Conservation (phyloP, 805 yeast species). For the Saccharomyces jurei region DNA sequence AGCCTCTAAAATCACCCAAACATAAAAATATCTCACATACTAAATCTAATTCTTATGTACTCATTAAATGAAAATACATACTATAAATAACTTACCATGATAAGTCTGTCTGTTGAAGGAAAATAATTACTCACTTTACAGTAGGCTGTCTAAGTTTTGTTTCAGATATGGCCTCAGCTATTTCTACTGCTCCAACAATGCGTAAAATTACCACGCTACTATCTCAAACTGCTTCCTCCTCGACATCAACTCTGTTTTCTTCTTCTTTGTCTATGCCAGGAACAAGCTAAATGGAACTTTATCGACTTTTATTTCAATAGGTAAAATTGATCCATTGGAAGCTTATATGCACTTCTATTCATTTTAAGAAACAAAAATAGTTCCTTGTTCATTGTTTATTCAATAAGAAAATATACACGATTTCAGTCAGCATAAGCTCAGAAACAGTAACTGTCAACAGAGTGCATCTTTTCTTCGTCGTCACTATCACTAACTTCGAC, state of each 20-base stretch:
- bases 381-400: conserved; percentile 27
- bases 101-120: no score
- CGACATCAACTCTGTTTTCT: conserved; percentile 13
- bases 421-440: background rate
- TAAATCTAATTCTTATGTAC: no score
- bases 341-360: conserved; percentile 26
- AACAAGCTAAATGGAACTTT: conserved; percentile 22
- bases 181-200: background rate
- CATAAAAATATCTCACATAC: no score
- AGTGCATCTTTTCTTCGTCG: background rate
- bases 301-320: conserved; percentile 26
- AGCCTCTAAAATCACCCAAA: no score
- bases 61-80: no score
- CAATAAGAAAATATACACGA: conserved; percentile 7
- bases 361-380: conserved; percentile 21
- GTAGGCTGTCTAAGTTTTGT: background rate
- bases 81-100: no score
- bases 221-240: conserved; percentile 11
- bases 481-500: background rate
- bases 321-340: conserved; percentile 28
- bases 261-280: conserved; percentile 8
- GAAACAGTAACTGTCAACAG: conserved; percentile 2
- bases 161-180: background rate
- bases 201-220: conserved; percentile 8
- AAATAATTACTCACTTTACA: no score